Conservation (phyloP, 169 alveolate genomes). For the Plasmodium gonderi region DNA sequence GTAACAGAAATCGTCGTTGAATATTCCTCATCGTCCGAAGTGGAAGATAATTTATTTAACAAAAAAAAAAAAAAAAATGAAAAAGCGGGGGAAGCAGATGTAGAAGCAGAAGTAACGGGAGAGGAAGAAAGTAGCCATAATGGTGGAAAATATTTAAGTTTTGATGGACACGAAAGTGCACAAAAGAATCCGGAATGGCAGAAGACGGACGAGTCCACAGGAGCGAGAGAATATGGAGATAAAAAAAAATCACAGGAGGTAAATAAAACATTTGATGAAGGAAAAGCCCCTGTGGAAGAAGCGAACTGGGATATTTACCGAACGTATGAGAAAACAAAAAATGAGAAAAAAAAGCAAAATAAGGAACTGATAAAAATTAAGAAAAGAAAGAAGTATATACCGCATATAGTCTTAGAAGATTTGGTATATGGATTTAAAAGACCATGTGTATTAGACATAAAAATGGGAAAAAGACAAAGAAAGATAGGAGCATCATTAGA, state of each 20-base stretch:
- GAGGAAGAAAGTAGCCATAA: not conserved
- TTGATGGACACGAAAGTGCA: not conserved
- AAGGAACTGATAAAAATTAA: not conserved
- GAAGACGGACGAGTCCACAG: too few species aligned
- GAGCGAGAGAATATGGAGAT: too few species aligned
- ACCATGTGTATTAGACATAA: constrained; percentile 82
- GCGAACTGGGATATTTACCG: not conserved
- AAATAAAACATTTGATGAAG: too few species aligned
- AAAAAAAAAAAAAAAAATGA: constrained; percentile 3
- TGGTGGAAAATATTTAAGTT: not conserved
- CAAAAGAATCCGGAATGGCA: too few species aligned
- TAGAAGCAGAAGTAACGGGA: not conserved
- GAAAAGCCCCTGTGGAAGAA: too few species aligned
- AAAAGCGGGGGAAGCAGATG: not conserved
- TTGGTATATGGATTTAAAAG: constrained; percentile 77
- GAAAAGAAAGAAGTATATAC: constrained; percentile 56
- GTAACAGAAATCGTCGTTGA: constrained; percentile 75
- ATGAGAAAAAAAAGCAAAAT: not conserved
- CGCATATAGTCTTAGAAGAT: constrained; percentile 81
- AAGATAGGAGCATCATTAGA: constrained; percentile 78
- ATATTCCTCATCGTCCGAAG: not conserved
- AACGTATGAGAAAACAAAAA: not conserved
- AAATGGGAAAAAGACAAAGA: constrained; percentile 83
- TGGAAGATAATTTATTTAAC: not conserved
- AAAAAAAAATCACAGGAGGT: too few species aligned